Conservation (phyloP, 2,329 filamentous ascomycete species). For the Aureobasidium sp. region DNA sequence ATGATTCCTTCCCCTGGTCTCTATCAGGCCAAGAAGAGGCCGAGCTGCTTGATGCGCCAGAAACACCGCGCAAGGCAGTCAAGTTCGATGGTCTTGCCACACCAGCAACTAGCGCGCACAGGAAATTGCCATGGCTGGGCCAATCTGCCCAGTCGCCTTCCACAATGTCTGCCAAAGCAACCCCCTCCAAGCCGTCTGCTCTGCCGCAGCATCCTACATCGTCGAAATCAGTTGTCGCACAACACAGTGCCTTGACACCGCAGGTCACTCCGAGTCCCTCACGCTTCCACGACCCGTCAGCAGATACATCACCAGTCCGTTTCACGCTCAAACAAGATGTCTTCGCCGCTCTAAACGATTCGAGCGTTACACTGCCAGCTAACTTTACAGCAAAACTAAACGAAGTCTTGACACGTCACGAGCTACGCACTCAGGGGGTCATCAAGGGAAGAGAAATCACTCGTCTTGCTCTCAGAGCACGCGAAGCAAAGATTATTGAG, state of each 20-base stretch:
- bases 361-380: constrained; percentile 21
- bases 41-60: constrained; percentile 25
- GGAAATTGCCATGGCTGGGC: constrained; percentile 35
- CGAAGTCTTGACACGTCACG: constrained; percentile 47
- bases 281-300: constrained; percentile 23
- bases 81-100: constrained; percentile 34
- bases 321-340: constrained; percentile 15
- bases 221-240: background rate
- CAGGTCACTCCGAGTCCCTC: constrained; percentile 28
- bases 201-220: constrained; percentile 16
- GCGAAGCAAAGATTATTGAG: constrained; percentile 58
- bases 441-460: constrained; percentile 59
- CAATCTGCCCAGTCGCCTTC: constrained; percentile 18
- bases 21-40: constrained; percentile 28
- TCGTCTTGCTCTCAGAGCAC: constrained; percentile 53
- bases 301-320: background rate
- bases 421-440: constrained; percentile 54
- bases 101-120: constrained; percentile 26
- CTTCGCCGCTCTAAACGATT: constrained; percentile 11
- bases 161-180: constrained; percentile 9
- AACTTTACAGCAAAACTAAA: constrained; percentile 35
- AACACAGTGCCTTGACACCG: constrained; percentile 19
- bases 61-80: constrained; percentile 36
- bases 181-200: constrained; percentile 13
- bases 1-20: constrained; percentile 29